Evolutionary conservation across 345 rosid species (phyloP), one percentile per base, ranked within the genome.

Genomic region (Atalantia buxifolia): DNA sequence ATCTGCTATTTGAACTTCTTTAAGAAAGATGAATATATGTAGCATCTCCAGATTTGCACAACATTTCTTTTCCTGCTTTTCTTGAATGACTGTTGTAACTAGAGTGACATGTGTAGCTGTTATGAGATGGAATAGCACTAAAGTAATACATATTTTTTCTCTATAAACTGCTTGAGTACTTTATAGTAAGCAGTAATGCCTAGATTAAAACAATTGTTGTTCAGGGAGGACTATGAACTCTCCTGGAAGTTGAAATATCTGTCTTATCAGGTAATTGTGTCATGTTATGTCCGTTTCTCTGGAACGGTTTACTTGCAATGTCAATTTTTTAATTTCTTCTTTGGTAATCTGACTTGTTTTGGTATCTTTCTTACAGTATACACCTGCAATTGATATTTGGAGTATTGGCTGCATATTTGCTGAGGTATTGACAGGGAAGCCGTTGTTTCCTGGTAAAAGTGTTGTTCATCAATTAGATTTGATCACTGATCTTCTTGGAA

Each of bases 161-260:
- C 69, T 78, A 45, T 84, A 76, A 79, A 83, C 83, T 86, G 76
- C 78, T 88, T 55, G 72, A 85, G 85, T 90, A 85, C 76, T 87
- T 89, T 84, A 64, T 78, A 84, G 85, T 81, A 81, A 87, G 89
- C 85, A 85, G 92, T 92, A 86, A 92, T 90, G 81, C 90, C 85
- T 92, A 90, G 97, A 93, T 91, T 88, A 89, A 88, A 92, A 89
- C 84, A 87, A 86, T 92, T 96, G 91, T 92, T 92, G 94, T 96
- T 96, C 96, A 96, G 99, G 99, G 97, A 94, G 97, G 97, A 90
- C 92, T 92, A 84, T 94, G 97, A 95, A 88, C 95, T 92, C 95
- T 92, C 97, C 92, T 89, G 93, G 98, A 92, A 89, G 99, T 94
- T 92, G 97, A 92, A 89, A 84, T 87, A 76, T 87, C 97, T 93